Conservation (phyloP, 2,329 filamentous ascomycete species). For the Fusarium bactridioides region DNA sequence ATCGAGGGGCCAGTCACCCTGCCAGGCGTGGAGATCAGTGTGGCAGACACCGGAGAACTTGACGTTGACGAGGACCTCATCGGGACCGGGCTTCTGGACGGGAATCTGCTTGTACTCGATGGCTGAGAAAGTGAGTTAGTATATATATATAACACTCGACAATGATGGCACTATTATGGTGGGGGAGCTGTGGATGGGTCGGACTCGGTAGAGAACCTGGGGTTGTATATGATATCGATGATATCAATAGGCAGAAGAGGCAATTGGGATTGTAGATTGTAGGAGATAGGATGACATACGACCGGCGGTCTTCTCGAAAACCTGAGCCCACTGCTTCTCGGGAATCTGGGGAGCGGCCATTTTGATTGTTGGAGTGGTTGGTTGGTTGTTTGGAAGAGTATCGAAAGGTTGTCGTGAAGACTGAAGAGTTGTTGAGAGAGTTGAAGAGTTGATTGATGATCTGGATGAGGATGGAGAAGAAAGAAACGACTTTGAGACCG, state of each 20-base stretch:
- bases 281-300: conserved; percentile 54
- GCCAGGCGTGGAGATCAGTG: conserved; percentile 81
- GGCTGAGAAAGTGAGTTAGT: conserved; percentile 51
- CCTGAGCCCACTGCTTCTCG: conserved; percentile 88
- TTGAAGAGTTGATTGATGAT: conserved; percentile 39
- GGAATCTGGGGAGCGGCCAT: conserved; percentile 65
- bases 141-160: conserved; percentile 1
- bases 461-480: conserved; percentile 41
- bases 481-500: conserved; percentile 29
- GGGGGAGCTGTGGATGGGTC: conserved; percentile 24
- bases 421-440: conserved; percentile 27
- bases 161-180: conserved; percentile 4
- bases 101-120: conserved; percentile 81
- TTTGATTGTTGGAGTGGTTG: conserved; percentile 27
- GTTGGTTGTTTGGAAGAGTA: conserved; percentile 22
- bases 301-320: conserved; percentile 82
- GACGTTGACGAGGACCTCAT: conserved; percentile 92
- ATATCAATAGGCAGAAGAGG: conserved; percentile 10
- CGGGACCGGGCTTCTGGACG: conserved; percentile 80
- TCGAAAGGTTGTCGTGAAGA: conserved; percentile 38
- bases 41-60: conserved; percentile 92
- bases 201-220: conserved; percentile 15
- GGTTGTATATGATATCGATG: conserved; percentile 13
- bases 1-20: conserved; percentile 88
- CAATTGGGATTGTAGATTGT: conserved; percentile 6